Evolutionary conservation across 345 rosid genomes (phyloP).

Genomic region (Streptanthus diversifolius): DNA sequence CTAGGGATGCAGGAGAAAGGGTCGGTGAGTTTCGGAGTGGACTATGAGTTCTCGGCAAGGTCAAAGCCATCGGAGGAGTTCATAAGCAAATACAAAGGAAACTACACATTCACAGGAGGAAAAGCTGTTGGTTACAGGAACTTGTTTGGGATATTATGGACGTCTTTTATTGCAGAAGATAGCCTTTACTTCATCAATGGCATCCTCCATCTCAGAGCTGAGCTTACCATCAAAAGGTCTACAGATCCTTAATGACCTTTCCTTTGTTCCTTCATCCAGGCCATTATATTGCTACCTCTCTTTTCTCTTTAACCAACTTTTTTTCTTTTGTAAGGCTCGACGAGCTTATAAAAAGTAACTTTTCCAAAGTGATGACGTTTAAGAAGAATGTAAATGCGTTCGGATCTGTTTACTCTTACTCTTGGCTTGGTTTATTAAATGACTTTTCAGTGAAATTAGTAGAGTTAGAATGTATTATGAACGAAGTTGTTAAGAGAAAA

Average conservation of each 20-base stretch:
- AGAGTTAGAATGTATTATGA: background rate
- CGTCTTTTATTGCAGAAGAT: constrained; percentile 74
- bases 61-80: constrained; percentile 79
- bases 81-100: constrained; percentile 86
- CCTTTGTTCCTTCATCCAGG: background rate
- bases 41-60: constrained; percentile 92
- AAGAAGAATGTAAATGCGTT: constrained; percentile 16
- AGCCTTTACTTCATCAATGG: constrained; percentile 79
- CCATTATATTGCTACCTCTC: background rate
- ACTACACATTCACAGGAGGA: constrained; percentile 90
- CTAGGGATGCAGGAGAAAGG: constrained; percentile 99
- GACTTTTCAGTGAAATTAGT: background rate
- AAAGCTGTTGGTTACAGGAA: constrained; percentile 96
- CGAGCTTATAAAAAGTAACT: background rate
- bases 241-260: constrained; percentile 22
- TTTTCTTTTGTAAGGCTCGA: background rate
- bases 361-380: background rate
- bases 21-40: constrained; percentile 78
- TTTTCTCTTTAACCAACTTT: constrained; percentile 14
- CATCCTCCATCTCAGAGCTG: constrained; percentile 85
- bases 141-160: constrained; percentile 80
- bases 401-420: background rate
- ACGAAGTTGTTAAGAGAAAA: background rate
- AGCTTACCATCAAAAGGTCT: constrained; percentile 65
- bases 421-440: background rate